Evolutionary conservation across 768 basidiomycete species (phyloP).

Genomic region (Boletus eberwhitei): DNA sequence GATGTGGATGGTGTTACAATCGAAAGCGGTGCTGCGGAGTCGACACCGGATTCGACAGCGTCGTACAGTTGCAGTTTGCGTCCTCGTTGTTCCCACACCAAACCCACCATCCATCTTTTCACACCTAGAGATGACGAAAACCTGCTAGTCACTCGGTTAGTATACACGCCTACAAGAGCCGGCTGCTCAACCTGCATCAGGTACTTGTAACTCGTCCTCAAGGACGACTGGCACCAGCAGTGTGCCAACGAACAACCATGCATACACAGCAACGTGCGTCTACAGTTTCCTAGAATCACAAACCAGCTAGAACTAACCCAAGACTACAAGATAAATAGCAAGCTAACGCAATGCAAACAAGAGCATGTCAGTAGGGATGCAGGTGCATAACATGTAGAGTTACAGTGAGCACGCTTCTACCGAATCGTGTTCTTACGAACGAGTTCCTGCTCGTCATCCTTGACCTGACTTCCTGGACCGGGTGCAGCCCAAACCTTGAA

Average conservation of each 20-base stretch:
- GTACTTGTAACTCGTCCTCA: no score
- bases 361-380: constrained; percentile 9
- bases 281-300: background rate
- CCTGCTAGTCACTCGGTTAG: no score
- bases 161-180: no score
- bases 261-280: background rate
- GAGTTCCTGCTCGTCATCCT: constrained; percentile 20
- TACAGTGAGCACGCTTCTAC: constrained; percentile 8
- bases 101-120: no score
- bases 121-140: no score
- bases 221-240: no score
- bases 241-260: background rate
- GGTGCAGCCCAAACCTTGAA: constrained; percentile 60
- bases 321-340: constrained; percentile 11
- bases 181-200: no score
- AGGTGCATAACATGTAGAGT: background rate
- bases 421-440: constrained; percentile 26
- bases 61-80: background rate
- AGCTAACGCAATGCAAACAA: constrained; percentile 8
- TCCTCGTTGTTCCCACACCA: background rate
- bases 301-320: constrained; percentile 4
- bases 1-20: background rate
- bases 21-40: background rate
- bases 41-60: background rate
- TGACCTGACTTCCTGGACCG: constrained; percentile 8